Evolutionary conservation across 192 early-diverging fungal genomes (phyloP).

Genomic region (Linnemannia schmuckeri): DNA sequence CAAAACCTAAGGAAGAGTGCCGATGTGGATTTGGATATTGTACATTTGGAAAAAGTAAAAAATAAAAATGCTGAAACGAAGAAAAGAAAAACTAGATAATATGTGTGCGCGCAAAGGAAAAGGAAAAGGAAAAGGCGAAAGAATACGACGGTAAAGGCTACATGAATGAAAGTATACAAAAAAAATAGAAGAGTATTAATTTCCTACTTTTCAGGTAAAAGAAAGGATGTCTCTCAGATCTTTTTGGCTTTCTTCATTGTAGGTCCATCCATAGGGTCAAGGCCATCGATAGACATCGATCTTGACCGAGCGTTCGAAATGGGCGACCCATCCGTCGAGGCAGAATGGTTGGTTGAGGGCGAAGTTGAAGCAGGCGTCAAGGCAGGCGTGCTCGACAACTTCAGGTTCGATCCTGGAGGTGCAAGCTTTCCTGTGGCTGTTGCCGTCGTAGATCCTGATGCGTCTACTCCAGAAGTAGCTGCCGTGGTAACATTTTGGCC

Average conservation of each 20-base stretch:
- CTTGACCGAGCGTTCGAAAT: slow-evolving; percentile 21
- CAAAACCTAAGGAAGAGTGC: neutral
- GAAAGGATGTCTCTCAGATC: neutral
- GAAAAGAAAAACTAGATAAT: neutral
- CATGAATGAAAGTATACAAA: too few relatives aligned
- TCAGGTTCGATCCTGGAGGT: slow-evolving; percentile 22
- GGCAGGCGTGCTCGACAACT: slow-evolving; percentile 12
- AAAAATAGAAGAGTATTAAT: neutral
- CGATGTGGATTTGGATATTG: neutral
- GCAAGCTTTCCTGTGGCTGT: slow-evolving; percentile 6
- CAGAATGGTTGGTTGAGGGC: slow-evolving; percentile 29
- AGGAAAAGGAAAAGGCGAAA: neutral
- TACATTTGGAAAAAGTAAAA: neutral
- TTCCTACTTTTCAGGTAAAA: neutral
- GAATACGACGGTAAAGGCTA: neutral
- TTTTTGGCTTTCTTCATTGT: slow-evolving; percentile 45
- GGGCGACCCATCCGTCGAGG: slow-evolving; percentile 34
- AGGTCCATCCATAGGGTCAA: slow-evolving; percentile 13
- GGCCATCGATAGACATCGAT: slow-evolving; percentile 24
- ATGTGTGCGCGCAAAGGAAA: neutral
- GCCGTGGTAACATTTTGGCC: slow-evolving; percentile 27
- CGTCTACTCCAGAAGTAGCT: slow-evolving; percentile 3
- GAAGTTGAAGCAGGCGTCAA: slow-evolving; percentile 39
- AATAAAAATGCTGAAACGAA: neutral
- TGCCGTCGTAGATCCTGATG: too few relatives aligned